Evolutionary conservation across 1,284 basidiomycete genomes (phyloP).

Genomic region (Amylostereum areolatum): DNA sequence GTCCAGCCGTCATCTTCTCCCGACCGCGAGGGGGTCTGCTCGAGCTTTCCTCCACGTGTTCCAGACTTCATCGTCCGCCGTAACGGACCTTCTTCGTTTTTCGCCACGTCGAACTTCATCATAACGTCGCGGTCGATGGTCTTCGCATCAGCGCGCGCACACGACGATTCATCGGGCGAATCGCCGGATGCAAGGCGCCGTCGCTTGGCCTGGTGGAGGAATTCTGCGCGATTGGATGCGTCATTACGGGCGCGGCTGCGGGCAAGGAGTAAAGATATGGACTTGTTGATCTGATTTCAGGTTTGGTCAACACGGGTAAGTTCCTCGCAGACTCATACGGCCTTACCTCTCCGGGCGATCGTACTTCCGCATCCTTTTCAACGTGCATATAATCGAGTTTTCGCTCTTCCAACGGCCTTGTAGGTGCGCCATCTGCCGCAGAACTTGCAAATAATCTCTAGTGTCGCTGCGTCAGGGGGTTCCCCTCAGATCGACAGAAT

Average conservation of each 20-base stretch:
- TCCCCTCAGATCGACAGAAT: background rate
- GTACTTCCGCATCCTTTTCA: slow-evolving; percentile 36
- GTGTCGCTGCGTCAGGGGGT: no score
- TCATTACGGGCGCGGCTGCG: slow-evolving; percentile 64
- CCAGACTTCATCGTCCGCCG: slow-evolving; percentile 42
- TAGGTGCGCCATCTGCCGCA: slow-evolving; percentile 10
- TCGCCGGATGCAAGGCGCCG: slow-evolving; percentile 23
- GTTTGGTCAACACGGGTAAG: background rate
- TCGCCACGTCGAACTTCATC: slow-evolving; percentile 79
- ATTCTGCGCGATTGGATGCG: slow-evolving; percentile 68
- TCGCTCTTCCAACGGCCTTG: slow-evolving; percentile 47
- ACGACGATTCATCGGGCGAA: slow-evolving; percentile 25
- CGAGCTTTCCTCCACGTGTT: slow-evolving; percentile 13
- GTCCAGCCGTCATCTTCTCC: slow-evolving; percentile 28
- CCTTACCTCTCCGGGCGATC: slow-evolving; percentile 28
- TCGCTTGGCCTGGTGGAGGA: slow-evolving; percentile 54
- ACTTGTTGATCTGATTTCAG: slow-evolving; percentile 50
- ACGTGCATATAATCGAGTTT: slow-evolving; percentile 56
- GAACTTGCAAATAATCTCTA: no score
- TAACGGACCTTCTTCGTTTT: slow-evolving; percentile 71
- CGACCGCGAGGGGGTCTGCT: slow-evolving; percentile 16
- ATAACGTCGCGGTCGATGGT: slow-evolving; percentile 64
- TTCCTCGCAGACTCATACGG: background rate
- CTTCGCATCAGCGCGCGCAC: slow-evolving; percentile 68
- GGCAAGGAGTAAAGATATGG: slow-evolving; percentile 64